Base-by-base conservation (phyloP, 176 grass and related monocot species). In the Areca catechu region DNA sequence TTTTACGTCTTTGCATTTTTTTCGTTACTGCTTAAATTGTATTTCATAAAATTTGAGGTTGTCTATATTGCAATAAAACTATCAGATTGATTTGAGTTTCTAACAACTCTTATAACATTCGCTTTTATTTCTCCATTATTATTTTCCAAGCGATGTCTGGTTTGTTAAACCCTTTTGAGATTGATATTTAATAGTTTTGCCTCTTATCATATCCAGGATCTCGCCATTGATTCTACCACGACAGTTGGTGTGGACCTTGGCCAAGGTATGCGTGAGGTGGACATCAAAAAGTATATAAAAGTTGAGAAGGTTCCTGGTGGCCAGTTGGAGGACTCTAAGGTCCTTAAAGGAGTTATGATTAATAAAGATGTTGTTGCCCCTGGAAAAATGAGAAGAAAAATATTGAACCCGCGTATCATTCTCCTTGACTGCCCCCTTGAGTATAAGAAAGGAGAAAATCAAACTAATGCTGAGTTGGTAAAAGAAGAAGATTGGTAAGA, bases 371-470 rank as follows among this genome's bases (percentile, higher is more conserved):
- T 53, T 53, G 51, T 53, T 19, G 15, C 17, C 51, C 51, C 51
- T 53, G 51, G 51, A 19, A 53, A 53, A 53, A 53, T 53, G 51
- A 53, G 51, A 53, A 53, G 51, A 20, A 53, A 53, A 18, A 53
- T 53, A 17, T 53, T 53, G 51, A 53, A 53, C 51, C 51, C 51
- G 2, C 51, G 51, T 7, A 53, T 53, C 19, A 53, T 53, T 53
- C 51, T 53, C 51, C 51, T 98, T 29, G 93, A 98, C 62, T 88
- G 84, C 60, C 93, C 93, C 53, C 63, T 98, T 67, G 93, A 98
- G 66, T 98, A 92, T 71, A 98, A 98, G 81, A 98, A 98, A 37
- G 93, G 93, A 63, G 93, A 98, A 82, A 98, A 98, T 82, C 93
- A 98, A 78, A 98, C 93, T 56, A 98, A 98, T 80, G 93, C 93